A percentile compares a stretch with the other conserved stretches of the same genome.
These are phyloP conservation scores for Dothideomycetes sp. DNA, from an alignment of 2,329 filamentous ascomycete species.

Conservation along the genomic window DNA sequence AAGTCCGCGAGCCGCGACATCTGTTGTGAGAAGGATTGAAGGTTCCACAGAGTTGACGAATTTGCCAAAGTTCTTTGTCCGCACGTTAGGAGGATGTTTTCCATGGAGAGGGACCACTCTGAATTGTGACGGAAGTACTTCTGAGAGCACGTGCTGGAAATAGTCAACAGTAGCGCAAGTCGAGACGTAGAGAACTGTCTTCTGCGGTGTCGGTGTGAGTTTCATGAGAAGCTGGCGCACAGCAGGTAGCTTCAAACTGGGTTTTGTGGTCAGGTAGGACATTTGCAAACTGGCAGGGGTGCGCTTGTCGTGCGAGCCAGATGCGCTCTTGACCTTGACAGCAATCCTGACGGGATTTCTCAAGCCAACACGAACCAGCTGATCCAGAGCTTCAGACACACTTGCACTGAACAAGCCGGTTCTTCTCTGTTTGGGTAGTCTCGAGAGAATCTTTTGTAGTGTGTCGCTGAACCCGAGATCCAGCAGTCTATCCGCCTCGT, in stretches of 20 bases:
- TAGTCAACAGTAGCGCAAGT: conserved; percentile 95
- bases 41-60: conserved; percentile 69
- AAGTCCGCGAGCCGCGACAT: conserved; percentile 80
- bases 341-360: conserved; percentile 92
- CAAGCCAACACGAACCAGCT: conserved; percentile 84
- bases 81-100: conserved; percentile 79
- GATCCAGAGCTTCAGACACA: conserved; percentile 88
- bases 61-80: conserved; percentile 75
- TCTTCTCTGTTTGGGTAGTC: conserved; percentile 82
- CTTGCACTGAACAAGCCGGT: conserved; percentile 93
- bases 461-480: conserved; percentile 93
- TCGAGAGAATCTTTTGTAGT: conserved; percentile 71
- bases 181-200: conserved; percentile 83
- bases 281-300: conserved; percentile 91
- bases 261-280: conserved; percentile 67
- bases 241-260: conserved; percentile 71
- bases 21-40: conserved; percentile 80
- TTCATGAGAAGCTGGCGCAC: conserved; percentile 56
- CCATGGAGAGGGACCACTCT: conserved; percentile 76
- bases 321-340: conserved; percentile 77
- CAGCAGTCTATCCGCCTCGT: conserved; percentile 86
- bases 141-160: conserved; percentile 70
- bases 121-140: conserved; percentile 57
- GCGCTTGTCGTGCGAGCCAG: conserved; percentile 68
- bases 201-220: conserved; percentile 66